Conservation (phyloP, 1,139 yeast genomes). For the Pichia sp. region DNA sequence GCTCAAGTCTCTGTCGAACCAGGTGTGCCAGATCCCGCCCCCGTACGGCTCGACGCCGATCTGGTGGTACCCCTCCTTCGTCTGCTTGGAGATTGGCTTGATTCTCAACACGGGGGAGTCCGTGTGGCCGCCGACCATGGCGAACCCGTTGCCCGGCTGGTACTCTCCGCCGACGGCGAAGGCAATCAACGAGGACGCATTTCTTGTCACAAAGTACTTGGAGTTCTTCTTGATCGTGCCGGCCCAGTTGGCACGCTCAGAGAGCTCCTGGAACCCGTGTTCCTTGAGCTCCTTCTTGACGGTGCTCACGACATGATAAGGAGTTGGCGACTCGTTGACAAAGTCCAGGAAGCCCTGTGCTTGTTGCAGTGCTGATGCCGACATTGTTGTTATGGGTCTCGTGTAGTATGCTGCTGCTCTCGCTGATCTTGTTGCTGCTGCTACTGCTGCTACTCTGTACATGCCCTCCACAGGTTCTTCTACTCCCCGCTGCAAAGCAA, state of each 20-base stretch:
- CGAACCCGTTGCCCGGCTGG: conserved; percentile 76
- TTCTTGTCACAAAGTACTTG: conserved; percentile 79
- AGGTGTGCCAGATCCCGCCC: conserved; percentile 87
- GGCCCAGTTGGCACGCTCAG: conserved; percentile 77
- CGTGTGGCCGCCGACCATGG: conserved; percentile 91
- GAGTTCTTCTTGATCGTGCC: conserved; percentile 49
- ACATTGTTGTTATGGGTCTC: conserved; percentile 7
- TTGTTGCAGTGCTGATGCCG: conserved; percentile 27
- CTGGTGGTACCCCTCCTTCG: conserved; percentile 74
- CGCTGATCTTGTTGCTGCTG: neutral
- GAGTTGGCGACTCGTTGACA: conserved; percentile 86
- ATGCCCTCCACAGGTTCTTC: neutral
- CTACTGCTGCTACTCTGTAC: neutral
- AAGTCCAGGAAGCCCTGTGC: conserved; percentile 68
- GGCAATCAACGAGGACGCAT: conserved; percentile 83
- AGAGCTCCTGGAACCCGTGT: conserved; percentile 69
- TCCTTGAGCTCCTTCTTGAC: conserved; percentile 49
- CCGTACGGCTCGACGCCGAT: conserved; percentile 95
- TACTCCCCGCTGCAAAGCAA: too few relatives aligned
- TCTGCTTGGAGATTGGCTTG: conserved; percentile 80
- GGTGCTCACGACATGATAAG: conserved; percentile 83
- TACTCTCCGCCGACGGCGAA: conserved; percentile 75
- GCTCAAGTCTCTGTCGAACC: conserved; percentile 92
- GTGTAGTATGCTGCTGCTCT: neutral
- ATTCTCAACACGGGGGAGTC: conserved; percentile 91